These are phyloP conservation scores for Pseudogymnoascus sp. DNA, from an alignment of 2,329 filamentous ascomycete genomes.

Conservation along the genomic window DNA sequence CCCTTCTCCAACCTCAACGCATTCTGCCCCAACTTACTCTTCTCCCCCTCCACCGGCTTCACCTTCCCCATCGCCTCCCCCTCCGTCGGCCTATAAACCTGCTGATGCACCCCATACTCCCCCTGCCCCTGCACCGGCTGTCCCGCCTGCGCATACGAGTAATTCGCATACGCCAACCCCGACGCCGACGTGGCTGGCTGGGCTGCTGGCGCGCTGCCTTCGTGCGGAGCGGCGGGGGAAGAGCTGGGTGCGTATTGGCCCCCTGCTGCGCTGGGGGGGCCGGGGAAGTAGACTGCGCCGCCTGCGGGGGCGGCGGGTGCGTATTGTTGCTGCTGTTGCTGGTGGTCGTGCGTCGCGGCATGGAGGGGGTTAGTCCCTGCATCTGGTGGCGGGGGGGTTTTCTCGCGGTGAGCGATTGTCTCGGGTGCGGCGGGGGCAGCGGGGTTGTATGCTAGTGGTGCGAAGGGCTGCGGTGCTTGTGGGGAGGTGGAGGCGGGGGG, in stretches of 20 bases:
- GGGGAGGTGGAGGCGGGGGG: constrained; percentile 30
- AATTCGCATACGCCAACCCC: constrained; percentile 49
- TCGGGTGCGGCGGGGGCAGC: constrained; percentile 70
- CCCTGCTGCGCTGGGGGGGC: constrained; percentile 25
- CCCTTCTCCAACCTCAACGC: constrained; percentile 61
- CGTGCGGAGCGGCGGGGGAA: background rate
- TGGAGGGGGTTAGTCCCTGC: constrained; percentile 49
- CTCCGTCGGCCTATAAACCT: constrained; percentile 61
- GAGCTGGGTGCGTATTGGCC: constrained; percentile 12
- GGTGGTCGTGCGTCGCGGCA: constrained; percentile 47
- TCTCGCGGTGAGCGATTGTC: constrained; percentile 62
- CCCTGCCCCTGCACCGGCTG: constrained; percentile 26
- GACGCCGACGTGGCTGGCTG: constrained; percentile 33
- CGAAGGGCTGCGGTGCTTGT: constrained; percentile 35
- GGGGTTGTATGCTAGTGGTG: constrained; percentile 68
- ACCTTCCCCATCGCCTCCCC: constrained; percentile 39
- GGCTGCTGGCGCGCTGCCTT: constrained; percentile 28
- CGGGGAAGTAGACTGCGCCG: constrained; percentile 29
- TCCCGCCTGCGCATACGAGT: constrained; percentile 32
- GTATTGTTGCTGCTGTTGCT: background rate
- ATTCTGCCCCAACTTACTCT: constrained; percentile 52
- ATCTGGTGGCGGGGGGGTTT: constrained; percentile 68
- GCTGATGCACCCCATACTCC: constrained; percentile 56
- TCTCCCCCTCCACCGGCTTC: constrained; percentile 33
- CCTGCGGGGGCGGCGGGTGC: background rate